Evolutionary conservation across 2,329 filamentous ascomycete species (phyloP).

Genomic region (Alternaria ventricosa): DNA sequence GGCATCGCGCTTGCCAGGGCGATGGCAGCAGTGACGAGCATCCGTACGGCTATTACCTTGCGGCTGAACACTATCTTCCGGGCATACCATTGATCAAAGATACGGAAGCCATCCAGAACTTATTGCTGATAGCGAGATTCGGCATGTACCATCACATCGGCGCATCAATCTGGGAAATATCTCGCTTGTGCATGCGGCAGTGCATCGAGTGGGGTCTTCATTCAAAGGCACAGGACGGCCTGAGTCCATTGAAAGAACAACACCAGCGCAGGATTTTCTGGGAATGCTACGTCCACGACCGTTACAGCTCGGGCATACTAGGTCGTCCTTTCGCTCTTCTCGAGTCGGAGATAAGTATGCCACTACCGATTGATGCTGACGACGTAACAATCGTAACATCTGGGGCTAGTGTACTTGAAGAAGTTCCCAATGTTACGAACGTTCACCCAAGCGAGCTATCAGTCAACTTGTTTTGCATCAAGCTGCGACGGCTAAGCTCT

Average conservation of each 20-base stretch:
- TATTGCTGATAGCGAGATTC: constrained; percentile 51
- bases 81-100: constrained; percentile 41
- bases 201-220: constrained; percentile 52
- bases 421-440: background rate
- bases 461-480: constrained; percentile 50
- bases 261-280: constrained; percentile 53
- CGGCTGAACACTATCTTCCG: constrained; percentile 45
- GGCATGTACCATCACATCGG: constrained; percentile 55
- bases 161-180: constrained; percentile 52
- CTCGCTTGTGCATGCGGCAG: constrained; percentile 50
- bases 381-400: constrained; percentile 36
- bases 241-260: constrained; percentile 43
- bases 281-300: constrained; percentile 55
- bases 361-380: constrained; percentile 46
- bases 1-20: constrained; percentile 39
- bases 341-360: constrained; percentile 49
- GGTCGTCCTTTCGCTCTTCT: constrained; percentile 53
- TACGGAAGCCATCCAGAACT: constrained; percentile 49
- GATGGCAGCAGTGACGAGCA: constrained; percentile 40
- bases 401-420: background rate
- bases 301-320: constrained; percentile 53
- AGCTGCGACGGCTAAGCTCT: constrained; percentile 52
- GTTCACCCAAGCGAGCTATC: constrained; percentile 39
- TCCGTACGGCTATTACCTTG: constrained; percentile 52
- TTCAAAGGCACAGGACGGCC: constrained; percentile 4